A percentile compares a stretch with the other conserved stretches of the same genome.
Conservation (phyloP, 768 basidiomycete species). For the Tremella mesenterica region DNA sequence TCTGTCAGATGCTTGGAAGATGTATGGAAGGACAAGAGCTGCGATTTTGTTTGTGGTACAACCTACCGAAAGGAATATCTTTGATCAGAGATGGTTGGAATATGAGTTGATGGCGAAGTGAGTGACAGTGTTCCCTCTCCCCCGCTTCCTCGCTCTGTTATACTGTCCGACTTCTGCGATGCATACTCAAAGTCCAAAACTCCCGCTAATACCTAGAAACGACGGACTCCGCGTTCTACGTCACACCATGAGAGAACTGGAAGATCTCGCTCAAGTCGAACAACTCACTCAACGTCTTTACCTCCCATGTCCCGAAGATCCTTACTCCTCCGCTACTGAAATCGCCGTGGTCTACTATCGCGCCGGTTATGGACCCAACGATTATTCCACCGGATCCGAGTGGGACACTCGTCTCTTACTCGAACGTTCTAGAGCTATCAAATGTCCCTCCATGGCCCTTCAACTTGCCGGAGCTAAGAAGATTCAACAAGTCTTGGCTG, state of each 20-base stretch:
- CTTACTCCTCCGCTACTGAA: slow-evolving; percentile 49
- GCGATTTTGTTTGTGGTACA: slow-evolving; percentile 82
- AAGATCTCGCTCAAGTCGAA: slow-evolving; percentile 52
- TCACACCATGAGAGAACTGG: slow-evolving; percentile 66
- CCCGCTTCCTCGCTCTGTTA: neutral
- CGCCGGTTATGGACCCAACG: slow-evolving; percentile 73
- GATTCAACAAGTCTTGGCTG: slow-evolving; percentile 77
- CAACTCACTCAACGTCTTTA: slow-evolving; percentile 33
- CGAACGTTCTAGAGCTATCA: slow-evolving; percentile 76
- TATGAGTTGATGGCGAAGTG: slow-evolving; percentile 75
- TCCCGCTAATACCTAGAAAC: slow-evolving; percentile 46
- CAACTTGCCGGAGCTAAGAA: slow-evolving; percentile 97
- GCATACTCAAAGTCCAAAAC: slow-evolving; percentile 4
- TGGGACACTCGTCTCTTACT: slow-evolving; percentile 69
- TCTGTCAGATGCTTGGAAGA: slow-evolving; percentile 67
- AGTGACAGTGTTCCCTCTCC: too few species aligned
- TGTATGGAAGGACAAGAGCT: slow-evolving; percentile 51
- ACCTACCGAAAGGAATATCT: slow-evolving; percentile 79
- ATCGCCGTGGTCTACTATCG: slow-evolving; percentile 87
- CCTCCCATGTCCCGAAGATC: slow-evolving; percentile 43
- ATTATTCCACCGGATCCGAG: slow-evolving; percentile 55
- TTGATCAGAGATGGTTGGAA: slow-evolving; percentile 84
- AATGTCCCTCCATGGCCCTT: slow-evolving; percentile 80
- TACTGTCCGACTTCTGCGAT: neutral
- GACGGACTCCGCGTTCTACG: slow-evolving; percentile 66